A percentile compares a stretch with the other conserved stretches of the same genome.
These are phyloP conservation scores for Leccinum pachyderme DNA, from an alignment of 1,284 basidiomycete species.

Conservation along the genomic window DNA sequence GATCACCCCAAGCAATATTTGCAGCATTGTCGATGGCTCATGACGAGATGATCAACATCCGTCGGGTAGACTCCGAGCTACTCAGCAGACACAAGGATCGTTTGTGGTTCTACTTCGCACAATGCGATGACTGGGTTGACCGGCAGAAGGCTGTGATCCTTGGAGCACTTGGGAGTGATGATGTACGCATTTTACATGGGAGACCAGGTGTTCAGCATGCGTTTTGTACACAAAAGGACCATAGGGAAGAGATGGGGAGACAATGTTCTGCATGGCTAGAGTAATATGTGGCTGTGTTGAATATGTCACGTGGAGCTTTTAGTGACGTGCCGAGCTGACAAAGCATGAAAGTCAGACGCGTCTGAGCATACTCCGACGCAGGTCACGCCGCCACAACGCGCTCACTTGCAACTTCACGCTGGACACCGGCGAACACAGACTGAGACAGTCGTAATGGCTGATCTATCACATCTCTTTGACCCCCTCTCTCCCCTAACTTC, in stretches of 20 bases:
- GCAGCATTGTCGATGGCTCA: constrained; percentile 56
- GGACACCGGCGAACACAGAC: background rate
- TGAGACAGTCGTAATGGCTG: constrained; percentile 16
- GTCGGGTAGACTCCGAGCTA: constrained; percentile 43
- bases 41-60: constrained; percentile 59
- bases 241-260: constrained; percentile 46
- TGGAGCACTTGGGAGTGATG: constrained; percentile 35
- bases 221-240: constrained; percentile 58
- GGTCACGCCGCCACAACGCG: constrained; percentile 8
- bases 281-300: background rate
- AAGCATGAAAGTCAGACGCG: constrained; percentile 2
- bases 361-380: constrained; percentile 2
- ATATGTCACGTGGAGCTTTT: background rate
- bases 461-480: constrained; percentile 16
- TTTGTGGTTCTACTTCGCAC: constrained; percentile 55
- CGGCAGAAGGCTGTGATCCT: constrained; percentile 44
- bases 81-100: constrained; percentile 39
- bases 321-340: constrained; percentile 11
- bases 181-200: constrained; percentile 42
- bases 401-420: background rate
- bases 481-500: constrained; percentile 23
- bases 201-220: constrained; percentile 52
- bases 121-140: constrained; percentile 60
- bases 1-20: constrained; percentile 46
- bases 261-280: constrained; percentile 47